Base-by-base conservation (phyloP, 106 monocot species). In the Phalaenopsis aphrodite region DNA sequence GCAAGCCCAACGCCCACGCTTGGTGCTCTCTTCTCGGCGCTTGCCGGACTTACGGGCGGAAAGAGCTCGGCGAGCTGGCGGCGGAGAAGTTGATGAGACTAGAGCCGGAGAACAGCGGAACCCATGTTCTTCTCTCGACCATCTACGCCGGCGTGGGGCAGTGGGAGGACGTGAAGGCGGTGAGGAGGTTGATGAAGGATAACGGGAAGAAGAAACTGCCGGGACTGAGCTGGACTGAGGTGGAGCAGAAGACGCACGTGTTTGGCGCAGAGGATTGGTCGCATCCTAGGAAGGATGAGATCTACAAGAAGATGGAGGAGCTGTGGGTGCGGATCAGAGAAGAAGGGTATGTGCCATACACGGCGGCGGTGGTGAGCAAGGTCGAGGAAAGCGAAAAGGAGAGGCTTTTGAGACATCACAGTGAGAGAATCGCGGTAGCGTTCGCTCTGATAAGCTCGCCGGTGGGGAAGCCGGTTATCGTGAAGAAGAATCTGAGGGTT, bases 1-100 rank as follows among this genome's bases (percentile, higher is more conserved):
- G 80, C 10, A 77, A 90, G 76, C 90, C 87, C 2, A 90, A 85
- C 81, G 90, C 90, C 39, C 82, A 75, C 78, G 87, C 78, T 2
- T 90, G 87, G 88, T 88, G 90, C 23, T 87, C 93, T 79, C 78
- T 90, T 85, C 85, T 93, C 7, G 88, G 88, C 71, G 88, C 88
- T 8, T 93, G 93, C 78, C 83, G 77, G 77, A 90, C 75, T 8
- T 84, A 85, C 45, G 83, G 83, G 47, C 72, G 81, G 21, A 87
- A 81, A 16, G 76, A 79, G 48, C 45, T 93, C 21, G 90, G 85
- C 5, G 88, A 93, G 85, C 2, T 82, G 46, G 93, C 93, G 2
- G 93, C 93, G 3, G 85, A 88, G 78, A 90, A 88, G 68, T 78
- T 90, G 41, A 79, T 93, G 80, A 73, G 67, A 55, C 79, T 93